Evolutionary conservation across 805 yeast species (phyloP).

Genomic region (Candida hispaniensis): DNA sequence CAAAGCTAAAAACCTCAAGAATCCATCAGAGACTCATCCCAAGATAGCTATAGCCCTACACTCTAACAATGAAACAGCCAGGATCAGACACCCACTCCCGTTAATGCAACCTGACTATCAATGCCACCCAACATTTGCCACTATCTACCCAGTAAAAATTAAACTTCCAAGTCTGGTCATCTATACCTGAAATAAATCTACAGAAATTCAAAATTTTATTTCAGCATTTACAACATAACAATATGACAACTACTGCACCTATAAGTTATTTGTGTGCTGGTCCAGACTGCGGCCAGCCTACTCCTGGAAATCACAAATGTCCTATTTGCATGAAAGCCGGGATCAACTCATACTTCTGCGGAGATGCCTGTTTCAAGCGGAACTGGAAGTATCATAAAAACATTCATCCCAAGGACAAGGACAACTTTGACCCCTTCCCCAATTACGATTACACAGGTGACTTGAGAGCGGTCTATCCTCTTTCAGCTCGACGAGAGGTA

Average conservation of each 20-base stretch:
- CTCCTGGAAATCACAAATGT: slow-evolving; percentile 73
- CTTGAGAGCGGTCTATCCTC: slow-evolving; percentile 70
- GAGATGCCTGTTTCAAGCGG: slow-evolving; percentile 73
- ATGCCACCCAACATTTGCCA: too few relatives aligned
- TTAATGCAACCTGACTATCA: too few relatives aligned
- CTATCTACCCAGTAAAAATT: too few relatives aligned
- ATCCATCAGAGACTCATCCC: too few relatives aligned
- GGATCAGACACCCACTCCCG: too few relatives aligned
- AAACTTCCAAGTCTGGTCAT: too few relatives aligned
- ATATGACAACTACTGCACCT: slow-evolving; percentile 18
- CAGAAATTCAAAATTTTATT: too few relatives aligned
- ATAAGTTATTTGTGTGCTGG: slow-evolving; percentile 69
- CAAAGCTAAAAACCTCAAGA: too few relatives aligned
- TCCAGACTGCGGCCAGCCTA: slow-evolving; percentile 67
- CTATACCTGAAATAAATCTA: too few relatives aligned
- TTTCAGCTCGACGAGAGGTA: slow-evolving; percentile 57
- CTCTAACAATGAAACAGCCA: too few relatives aligned
- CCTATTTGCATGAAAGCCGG: slow-evolving; percentile 81
- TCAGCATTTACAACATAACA: not conserved
- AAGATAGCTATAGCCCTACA: too few relatives aligned
- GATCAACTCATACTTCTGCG: slow-evolving; percentile 57
- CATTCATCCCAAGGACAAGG: slow-evolving; percentile 47
- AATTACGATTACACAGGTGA: slow-evolving; percentile 62
- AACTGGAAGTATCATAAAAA: slow-evolving; percentile 50
- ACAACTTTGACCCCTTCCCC: slow-evolving; percentile 79